Base-by-base conservation (phyloP, 2,329 filamentous ascomycete genomes). In the Pezicula rhizophila region DNA sequence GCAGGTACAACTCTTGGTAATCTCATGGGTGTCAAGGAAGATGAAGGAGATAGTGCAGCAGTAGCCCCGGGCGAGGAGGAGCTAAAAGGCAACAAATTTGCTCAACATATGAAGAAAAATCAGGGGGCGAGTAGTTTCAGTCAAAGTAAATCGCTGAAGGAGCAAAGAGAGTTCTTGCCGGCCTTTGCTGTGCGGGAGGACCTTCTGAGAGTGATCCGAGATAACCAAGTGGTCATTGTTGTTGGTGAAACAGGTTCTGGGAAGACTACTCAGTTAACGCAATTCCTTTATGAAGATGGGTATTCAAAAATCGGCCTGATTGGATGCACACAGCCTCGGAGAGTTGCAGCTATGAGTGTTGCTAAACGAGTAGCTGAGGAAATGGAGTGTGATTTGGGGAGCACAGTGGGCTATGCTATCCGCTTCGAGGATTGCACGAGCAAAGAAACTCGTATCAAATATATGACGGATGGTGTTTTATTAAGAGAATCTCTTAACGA, bases 391-490 rank as follows among this genome's bases (percentile, higher is more conserved):
- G 85, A 85, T 49, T 74, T 99, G 8, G 93, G 93, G 43, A 84
- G 85, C 49, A 79, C 85, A 0, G 95, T 99, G 34, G 93, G 93
- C 26, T 99, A 99, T 67, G 90, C 93, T 1, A 99, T 99, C 64
- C 90, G 93, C 47, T 99, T 99, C 61, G 93, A 99, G 65, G 95
- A 99, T 66, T 96, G 91, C 67, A 99, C 93, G 1, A 96, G 89
- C 72, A 89, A 90, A 58, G 87, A 97, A 50, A 99, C 93, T 0
- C 77, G 85, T 51, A 97, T 99, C 71, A 99, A 99, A 69, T 99
- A 99, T 68, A 96, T 99, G 91, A 99, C 93, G 0, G 95, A 99
- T 62, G 93, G 93, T 72, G 89, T 99, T 18, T 73, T 99, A 40
- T 78, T 99, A 28, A 81, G 93, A 70, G 95, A 99, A 63, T 96